These are phyloP conservation scores for Cruciata laevipes DNA, from an alignment of 257 asterid species.

Conservation along the genomic window DNA sequence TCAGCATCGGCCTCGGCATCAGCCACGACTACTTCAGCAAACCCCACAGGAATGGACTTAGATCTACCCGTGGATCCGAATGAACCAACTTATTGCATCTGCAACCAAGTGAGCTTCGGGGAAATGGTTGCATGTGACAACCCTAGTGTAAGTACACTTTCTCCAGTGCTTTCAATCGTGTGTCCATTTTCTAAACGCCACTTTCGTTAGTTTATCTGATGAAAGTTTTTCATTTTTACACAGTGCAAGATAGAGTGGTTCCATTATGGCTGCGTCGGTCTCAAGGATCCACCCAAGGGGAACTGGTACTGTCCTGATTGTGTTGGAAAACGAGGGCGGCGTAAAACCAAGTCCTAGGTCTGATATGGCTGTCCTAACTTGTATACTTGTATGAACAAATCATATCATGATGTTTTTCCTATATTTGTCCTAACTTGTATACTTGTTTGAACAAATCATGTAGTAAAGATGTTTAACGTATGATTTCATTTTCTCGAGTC, in stretches of 20 bases:
- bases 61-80: constrained; percentile 97
- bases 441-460: background rate
- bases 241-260: constrained; percentile 99
- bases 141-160: constrained; percentile 53
- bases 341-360: constrained; percentile 39
- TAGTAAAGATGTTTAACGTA: background rate
- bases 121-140: constrained; percentile 99
- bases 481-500: background rate
- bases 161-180: background rate
- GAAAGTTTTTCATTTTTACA: constrained; percentile 2
- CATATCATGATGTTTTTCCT: background rate
- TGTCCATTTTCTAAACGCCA: background rate
- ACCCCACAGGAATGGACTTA: constrained; percentile 61
- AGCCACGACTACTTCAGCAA: constrained; percentile 36
- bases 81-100: constrained; percentile 90
- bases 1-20: constrained; percentile 11
- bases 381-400: background rate
- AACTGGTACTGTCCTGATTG: constrained; percentile 95
- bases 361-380: background rate
- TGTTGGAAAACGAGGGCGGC: constrained; percentile 59
- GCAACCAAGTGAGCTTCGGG: constrained; percentile 99
- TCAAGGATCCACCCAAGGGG: constrained; percentile 89
- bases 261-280: constrained; percentile 90
- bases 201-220: constrained; percentile 7
- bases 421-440: background rate